Base-by-base conservation (phyloP, 2,329 filamentous ascomycete species). In the Paecilomyces variotii region DNA sequence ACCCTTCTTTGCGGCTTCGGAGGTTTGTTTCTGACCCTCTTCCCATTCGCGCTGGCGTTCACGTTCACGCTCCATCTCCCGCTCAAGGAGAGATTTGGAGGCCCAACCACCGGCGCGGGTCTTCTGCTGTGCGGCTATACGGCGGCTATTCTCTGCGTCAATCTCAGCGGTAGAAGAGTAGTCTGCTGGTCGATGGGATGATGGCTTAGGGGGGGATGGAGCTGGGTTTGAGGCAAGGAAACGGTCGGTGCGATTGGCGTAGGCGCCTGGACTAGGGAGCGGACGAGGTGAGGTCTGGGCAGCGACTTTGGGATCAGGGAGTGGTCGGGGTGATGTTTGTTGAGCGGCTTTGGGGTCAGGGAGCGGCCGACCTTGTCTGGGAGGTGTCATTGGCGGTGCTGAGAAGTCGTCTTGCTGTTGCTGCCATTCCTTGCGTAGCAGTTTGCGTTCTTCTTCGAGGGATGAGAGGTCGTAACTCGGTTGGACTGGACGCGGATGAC, bases 31-130 rank as follows among this genome's bases (percentile, higher is more conserved):
- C 67, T 87, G 85, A 24, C 75, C 75, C 52, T 85, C 81, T 67
- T 87, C 84, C 85, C 85, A 87, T 61, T 87, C 85, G 39, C 79
- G 76, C 67, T 87, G 85, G 53, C 84, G 78, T 66, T 86, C 82
- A 14, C 84, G 80, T 67, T 87, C 85, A 24, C 83, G 81, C 68
- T 87, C 84, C 85, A 87, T 87, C 63, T 87, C 85, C 6, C 84
- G 80, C 66, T 87, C 84, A 2, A 87, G 76, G 1, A 87, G 76
- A 2, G 82, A 84, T 66, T 84, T 86, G n/a, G 79, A 81, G 0
- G 83, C 83, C 83, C 82, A 85, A 1, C 81, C 82, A 24, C 79
- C 81, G 11, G 82, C 82, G 61, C 81, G 81, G 30, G 84, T 86
- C 66, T 82, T 82, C 55, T 79, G 71, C 61, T 85, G 83, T 0